phyloP scores from a whole-genome alignment of 2,329 filamentous ascomycete genomes.

The Sporothrix euskadiensis region DNA sequence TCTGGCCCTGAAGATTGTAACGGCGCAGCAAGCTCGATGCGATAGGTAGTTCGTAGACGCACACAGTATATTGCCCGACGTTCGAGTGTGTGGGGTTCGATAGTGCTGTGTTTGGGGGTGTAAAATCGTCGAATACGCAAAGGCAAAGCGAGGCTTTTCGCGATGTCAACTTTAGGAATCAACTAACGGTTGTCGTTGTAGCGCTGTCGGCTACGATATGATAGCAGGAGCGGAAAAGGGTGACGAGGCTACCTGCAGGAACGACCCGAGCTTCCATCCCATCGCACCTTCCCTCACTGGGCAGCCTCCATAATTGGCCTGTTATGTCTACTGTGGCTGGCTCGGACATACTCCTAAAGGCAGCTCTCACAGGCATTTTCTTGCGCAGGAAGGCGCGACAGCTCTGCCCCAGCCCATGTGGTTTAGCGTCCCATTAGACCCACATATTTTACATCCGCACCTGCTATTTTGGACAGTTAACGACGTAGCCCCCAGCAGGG shows the following conservation, averaged over 20 bases:
- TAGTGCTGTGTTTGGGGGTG: too few species aligned
- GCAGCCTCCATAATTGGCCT: conserved; percentile 6
- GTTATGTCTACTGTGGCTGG: neutral
- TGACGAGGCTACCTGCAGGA: conserved; percentile 32
- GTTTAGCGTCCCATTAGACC: conserved; percentile 6
- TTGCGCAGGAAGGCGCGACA: conserved; percentile 17
- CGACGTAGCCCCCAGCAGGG: neutral
- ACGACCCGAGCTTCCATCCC: conserved; percentile 14
- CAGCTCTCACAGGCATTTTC: neutral
- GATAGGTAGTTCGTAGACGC: neutral
- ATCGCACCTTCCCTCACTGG: conserved; percentile 28
- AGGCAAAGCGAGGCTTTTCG: neutral
- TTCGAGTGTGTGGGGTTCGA: too few species aligned
- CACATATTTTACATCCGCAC: neutral
- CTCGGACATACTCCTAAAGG: neutral
- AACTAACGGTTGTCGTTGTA: neutral
- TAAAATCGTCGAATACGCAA: neutral
- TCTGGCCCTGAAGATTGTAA: conserved; percentile 10
- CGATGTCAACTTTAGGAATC: conserved; percentile 17
- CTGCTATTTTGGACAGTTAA: conserved; percentile 16
- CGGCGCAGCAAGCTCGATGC: neutral
- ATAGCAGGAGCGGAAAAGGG: conserved; percentile 11
- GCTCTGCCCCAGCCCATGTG: conserved; percentile 15
- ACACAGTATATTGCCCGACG: too few species aligned
- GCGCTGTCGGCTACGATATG: conserved; percentile 1